These are phyloP conservation scores for Capsicum pubescens DNA, from an alignment of 257 asterid species.

Conservation along the genomic window DNA sequence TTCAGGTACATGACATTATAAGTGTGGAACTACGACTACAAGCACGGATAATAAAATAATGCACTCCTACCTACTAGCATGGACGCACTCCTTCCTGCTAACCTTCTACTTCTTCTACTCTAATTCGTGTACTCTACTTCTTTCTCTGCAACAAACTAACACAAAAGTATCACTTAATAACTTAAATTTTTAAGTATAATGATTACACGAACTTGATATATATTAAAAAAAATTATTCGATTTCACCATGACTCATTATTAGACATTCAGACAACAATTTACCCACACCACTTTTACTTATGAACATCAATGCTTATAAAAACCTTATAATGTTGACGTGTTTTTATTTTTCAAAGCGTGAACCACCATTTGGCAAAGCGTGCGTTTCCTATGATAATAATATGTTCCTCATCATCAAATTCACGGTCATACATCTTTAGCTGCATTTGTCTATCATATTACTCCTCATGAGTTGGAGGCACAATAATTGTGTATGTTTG, in stretches of 20 bases:
- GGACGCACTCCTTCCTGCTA: too few relatives aligned
- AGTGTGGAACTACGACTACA: too few relatives aligned
- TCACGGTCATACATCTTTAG: not conserved
- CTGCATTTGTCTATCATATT: not conserved
- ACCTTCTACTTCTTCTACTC: too few relatives aligned
- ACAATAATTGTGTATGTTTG: not conserved
- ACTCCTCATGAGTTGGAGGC: not conserved
- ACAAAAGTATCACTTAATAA: too few relatives aligned
- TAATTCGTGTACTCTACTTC: too few relatives aligned
- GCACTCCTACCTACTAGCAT: too few relatives aligned
- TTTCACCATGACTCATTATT: not conserved
- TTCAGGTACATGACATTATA: too few relatives aligned
- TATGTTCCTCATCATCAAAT: not conserved
- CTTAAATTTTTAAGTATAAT: not conserved
- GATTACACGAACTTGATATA: not conserved
- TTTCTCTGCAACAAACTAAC: too few relatives aligned
- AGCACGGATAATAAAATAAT: too few relatives aligned
- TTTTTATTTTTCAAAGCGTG: not conserved
- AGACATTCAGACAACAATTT: not conserved
- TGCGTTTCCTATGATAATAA: slow-evolving; percentile 5
- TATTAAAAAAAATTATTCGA: not conserved
- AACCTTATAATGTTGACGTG: not conserved
- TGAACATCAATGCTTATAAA: not conserved
- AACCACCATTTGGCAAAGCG: slow-evolving; percentile 13
- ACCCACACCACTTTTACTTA: not conserved